Percentiles rank a stretch among this genome's conserved stretches.
phyloP scores from a whole-genome alignment of 176 grass and related monocot genomes.

The Cenchrus fungigraminus region DNA sequence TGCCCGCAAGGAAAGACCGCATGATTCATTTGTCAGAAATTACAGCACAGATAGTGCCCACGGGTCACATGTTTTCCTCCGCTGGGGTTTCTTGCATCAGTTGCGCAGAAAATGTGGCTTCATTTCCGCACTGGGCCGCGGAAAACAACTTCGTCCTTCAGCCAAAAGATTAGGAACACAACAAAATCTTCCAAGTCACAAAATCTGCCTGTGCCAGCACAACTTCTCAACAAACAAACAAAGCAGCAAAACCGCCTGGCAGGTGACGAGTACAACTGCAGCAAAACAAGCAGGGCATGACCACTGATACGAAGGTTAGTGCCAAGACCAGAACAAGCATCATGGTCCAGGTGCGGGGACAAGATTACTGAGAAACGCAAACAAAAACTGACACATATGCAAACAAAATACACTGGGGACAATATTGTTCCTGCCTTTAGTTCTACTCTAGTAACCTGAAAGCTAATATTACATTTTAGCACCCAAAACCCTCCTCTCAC shows the following conservation, averaged over 20 bases:
- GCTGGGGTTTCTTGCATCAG: neutral
- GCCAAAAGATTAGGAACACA: neutral
- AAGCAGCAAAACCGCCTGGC: neutral
- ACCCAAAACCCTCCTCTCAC: constrained; percentile 15
- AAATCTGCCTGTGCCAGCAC: neutral
- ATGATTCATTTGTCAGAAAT: neutral
- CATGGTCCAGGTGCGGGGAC: neutral
- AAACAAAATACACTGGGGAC: constrained; percentile 38
- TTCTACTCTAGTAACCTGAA: constrained; percentile 38
- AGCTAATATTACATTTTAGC: constrained; percentile 24
- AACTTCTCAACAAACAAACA: constrained; percentile 9
- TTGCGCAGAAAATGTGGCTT: neutral
- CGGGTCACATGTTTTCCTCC: neutral
- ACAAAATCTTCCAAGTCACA: neutral
- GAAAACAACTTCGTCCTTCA: neutral
- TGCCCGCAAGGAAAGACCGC: constrained; percentile 8
- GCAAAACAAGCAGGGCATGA: neutral
- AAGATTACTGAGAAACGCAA: constrained; percentile 8
- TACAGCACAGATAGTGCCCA: neutral
- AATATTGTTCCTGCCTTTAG: constrained; percentile 21
- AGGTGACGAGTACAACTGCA: neutral
- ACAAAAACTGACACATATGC: constrained; percentile 44
- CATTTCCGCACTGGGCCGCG: constrained; percentile 20
- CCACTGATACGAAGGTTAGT: neutral
- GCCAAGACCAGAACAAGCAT: neutral